Percentiles rank a stretch among this genome's conserved stretches.
phyloP scores from a whole-genome alignment of 305 asterid genomes.

The Solanum hybrid region DNA sequence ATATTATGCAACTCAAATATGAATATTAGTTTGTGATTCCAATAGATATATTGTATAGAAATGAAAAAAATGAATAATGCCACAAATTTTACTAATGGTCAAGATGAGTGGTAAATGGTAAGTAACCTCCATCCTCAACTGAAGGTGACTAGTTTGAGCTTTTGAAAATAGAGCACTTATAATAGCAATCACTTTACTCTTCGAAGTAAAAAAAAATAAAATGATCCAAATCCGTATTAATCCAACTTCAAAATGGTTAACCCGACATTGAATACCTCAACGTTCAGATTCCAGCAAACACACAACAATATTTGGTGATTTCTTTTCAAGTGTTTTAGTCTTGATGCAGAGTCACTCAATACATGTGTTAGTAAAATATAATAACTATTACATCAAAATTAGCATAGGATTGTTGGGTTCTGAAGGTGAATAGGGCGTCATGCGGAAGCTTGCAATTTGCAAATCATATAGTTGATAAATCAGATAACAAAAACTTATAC shows the following conservation, averaged over 20 bases:
- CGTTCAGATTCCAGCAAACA: neutral
- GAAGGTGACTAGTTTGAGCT: neutral
- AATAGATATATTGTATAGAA: neutral
- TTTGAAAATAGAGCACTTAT: fast-evolving
- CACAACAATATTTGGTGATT: neutral
- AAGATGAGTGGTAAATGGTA: neutral
- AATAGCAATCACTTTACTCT: neutral
- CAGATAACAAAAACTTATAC: no score
- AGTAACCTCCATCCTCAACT: neutral
- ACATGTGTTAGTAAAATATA: neutral
- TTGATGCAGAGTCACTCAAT: neutral
- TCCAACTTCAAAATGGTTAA: neutral
- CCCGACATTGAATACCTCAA: neutral
- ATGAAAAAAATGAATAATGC: neutral
- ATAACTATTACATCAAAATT: neutral
- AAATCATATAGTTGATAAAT: no score
- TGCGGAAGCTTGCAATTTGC: no score
- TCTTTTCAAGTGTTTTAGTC: neutral
- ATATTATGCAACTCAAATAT: neutral
- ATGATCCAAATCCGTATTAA: fast-evolving
- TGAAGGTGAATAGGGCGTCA: no score
- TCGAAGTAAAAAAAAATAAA: fast-evolving
- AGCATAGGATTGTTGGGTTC: no score
- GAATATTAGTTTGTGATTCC: neutral
- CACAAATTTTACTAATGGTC: neutral